Conservation (phyloP, 352 stramenopile genomes). For the Thalassiosira allenii region DNA sequence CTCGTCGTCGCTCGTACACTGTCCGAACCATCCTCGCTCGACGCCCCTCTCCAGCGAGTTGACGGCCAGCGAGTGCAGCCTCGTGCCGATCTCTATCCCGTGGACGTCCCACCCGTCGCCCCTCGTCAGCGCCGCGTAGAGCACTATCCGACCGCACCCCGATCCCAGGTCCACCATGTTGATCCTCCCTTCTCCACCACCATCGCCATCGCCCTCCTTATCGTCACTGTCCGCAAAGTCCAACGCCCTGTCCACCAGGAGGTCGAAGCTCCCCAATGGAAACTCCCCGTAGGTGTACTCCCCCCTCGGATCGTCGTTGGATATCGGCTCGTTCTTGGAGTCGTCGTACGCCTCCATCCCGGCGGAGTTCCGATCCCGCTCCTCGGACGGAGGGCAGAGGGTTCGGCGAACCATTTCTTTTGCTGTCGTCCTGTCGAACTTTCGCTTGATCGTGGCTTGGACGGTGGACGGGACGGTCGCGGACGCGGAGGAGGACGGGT, state of each 20-base stretch:
- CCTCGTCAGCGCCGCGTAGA: conserved; percentile 68
- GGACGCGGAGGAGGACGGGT: no score
- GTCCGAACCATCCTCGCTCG: conserved; percentile 37
- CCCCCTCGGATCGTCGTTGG: conserved; percentile 60
- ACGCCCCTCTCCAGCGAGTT: conserved; percentile 49
- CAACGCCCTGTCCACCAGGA: conserved; percentile 64
- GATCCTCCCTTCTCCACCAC: neutral
- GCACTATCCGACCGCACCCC: conserved; percentile 67
- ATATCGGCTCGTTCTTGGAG: neutral
- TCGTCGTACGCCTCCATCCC: conserved; percentile 37
- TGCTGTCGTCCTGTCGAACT: conserved; percentile 17
- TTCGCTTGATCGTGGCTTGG: no score
- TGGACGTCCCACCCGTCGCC: conserved; percentile 66
- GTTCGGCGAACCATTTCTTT: conserved; percentile 13
- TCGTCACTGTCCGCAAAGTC: conserved; percentile 7
- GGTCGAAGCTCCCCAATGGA: conserved; percentile 73
- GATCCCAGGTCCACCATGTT: conserved; percentile 75
- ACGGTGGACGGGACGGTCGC: no score
- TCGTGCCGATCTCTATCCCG: conserved; percentile 74
- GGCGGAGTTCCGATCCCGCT: conserved; percentile 25
- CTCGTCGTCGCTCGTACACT: neutral
- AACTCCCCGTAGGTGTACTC: conserved; percentile 81
- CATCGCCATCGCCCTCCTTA: neutral
- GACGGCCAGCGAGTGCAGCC: conserved; percentile 64
- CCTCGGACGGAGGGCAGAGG: conserved; percentile 37